Conservation (phyloP, 2,329 filamentous ascomycete species). For the Tolypocladium tundrense region DNA sequence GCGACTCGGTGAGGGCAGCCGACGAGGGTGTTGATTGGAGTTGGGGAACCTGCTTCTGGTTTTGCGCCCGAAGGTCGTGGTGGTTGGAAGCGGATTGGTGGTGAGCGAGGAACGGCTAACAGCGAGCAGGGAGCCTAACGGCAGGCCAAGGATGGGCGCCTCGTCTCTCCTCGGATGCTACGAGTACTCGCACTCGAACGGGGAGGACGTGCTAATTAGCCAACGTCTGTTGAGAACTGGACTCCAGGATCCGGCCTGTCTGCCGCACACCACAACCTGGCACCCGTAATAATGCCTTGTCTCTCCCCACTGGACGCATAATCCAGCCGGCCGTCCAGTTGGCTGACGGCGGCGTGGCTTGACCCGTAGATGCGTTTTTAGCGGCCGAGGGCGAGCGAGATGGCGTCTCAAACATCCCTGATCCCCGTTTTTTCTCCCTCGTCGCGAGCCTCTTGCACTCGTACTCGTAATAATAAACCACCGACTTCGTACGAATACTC, state of each 20-base stretch:
- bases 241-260: not conserved
- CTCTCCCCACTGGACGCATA: not conserved
- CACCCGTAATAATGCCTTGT: not conserved
- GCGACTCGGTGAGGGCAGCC: not conserved
- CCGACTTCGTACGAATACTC: not conserved
- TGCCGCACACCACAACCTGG: not conserved
- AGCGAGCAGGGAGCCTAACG: not conserved
- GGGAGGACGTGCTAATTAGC: not conserved
- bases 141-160: not conserved
- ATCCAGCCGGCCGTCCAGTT: not conserved
- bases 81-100: not conserved
- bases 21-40: constrained; percentile 1
- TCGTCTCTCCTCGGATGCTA: not conserved
- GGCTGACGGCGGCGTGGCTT: not conserved
- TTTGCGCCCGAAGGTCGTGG: not conserved
- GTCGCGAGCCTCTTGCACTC: not conserved
- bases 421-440: not conserved
- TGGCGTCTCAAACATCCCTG: not conserved
- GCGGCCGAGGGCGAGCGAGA: not conserved
- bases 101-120: not conserved
- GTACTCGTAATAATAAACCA: not conserved
- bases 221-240: not conserved
- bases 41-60: not conserved
- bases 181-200: not conserved
- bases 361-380: not conserved